Evolutionary conservation across 345 rosid species (phyloP).

Genomic region (Brassica cretica): DNA sequence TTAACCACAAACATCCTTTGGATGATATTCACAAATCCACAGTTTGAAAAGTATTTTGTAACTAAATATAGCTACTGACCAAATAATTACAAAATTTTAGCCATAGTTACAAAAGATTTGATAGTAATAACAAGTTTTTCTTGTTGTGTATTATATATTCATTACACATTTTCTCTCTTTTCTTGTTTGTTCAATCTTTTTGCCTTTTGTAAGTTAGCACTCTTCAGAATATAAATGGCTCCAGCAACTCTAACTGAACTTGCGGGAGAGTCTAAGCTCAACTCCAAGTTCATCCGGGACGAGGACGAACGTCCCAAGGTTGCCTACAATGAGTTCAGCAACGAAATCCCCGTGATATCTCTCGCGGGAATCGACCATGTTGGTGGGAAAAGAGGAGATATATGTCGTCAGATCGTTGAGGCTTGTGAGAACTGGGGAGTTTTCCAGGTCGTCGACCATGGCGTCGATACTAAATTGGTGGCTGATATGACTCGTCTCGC

Average conservation of each 20-base stretch:
- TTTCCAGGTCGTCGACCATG: constrained; percentile 88
- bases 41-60: no score
- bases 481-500: constrained; percentile 71
- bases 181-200: not conserved
- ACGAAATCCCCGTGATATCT: constrained; percentile 81
- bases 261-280: constrained; percentile 61
- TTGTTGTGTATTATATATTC: not conserved
- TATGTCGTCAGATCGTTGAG: constrained; percentile 71
- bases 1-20: not conserved
- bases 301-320: constrained; percentile 93
- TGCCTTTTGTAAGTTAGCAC: not conserved
- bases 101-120: not conserved
- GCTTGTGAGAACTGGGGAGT: constrained; percentile 97
- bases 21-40: not conserved
- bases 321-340: constrained; percentile 77
- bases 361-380: constrained; percentile 66
- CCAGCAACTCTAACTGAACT: constrained; percentile 68
- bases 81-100: not conserved
- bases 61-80: not conserved
- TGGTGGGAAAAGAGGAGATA: constrained; percentile 52
- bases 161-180: not conserved
- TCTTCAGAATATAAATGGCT: constrained; percentile 46
- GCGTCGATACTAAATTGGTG: constrained; percentile 58
- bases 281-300: constrained; percentile 64
- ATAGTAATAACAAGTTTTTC: not conserved